These are phyloP conservation scores for Starmerella potacharoeniae DNA, from an alignment of 805 yeast species.

Conservation along the genomic window DNA sequence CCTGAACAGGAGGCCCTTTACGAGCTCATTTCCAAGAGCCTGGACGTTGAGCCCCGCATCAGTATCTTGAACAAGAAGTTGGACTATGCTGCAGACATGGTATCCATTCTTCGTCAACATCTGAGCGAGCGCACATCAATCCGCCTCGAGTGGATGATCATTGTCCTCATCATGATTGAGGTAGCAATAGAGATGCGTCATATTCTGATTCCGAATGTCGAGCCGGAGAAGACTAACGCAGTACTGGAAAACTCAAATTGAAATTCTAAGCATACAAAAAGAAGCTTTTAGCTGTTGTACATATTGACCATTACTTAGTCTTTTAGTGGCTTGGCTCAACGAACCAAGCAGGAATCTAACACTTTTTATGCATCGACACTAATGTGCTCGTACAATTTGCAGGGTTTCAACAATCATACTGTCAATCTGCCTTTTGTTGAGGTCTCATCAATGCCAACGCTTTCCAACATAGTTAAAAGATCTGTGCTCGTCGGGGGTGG, in stretches of 20 bases:
- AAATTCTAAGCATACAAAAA: neutral
- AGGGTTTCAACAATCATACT: neutral
- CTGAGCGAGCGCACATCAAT: conserved; percentile 66
- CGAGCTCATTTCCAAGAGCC: conserved; percentile 51
- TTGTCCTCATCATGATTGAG: conserved; percentile 70
- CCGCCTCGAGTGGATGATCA: conserved; percentile 79
- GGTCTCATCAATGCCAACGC: neutral
- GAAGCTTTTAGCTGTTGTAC: neutral
- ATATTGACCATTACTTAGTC: neutral
- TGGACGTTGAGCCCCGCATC: conserved; percentile 71
- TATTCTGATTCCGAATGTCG: neutral
- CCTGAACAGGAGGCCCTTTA: conserved; percentile 72
- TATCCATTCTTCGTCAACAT: conserved; percentile 62
- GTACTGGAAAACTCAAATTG: neutral
- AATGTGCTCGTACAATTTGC: neutral
- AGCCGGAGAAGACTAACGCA: neutral
- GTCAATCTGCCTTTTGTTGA: neutral
- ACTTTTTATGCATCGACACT: neutral
- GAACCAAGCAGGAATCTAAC: no score
- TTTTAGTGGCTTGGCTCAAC: no score
- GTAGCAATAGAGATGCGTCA: conserved; percentile 59
- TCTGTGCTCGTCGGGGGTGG: neutral
- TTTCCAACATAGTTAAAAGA: neutral
- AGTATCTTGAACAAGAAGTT: conserved; percentile 69
- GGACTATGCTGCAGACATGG: conserved; percentile 85